Conservation (phyloP, 257 asterid genomes). For the Gentiana straminea region DNA sequence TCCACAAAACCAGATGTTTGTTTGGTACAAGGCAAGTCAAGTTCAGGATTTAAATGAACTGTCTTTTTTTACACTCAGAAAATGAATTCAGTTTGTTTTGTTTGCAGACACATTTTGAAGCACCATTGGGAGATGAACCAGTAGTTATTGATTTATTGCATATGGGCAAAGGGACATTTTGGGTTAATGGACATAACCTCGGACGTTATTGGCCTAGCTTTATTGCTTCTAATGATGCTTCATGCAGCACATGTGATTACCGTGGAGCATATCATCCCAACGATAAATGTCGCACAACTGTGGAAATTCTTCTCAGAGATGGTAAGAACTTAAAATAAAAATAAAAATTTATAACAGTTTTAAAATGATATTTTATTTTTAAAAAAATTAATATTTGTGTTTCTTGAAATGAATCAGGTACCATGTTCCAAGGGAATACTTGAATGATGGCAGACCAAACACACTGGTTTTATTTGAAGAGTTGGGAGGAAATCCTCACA, state of each 20-base stretch:
- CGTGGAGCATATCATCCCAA: conserved; percentile 11
- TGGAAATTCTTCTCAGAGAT: conserved; percentile 27
- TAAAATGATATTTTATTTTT: too few species aligned
- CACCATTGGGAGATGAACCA: conserved; percentile 29
- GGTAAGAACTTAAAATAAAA: conserved; percentile 6
- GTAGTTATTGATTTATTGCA: conserved; percentile 32
- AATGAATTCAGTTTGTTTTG: background rate
- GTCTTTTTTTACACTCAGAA: background rate
- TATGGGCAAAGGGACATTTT: conserved; percentile 32
- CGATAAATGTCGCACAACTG: conserved; percentile 24
- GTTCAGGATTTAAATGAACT: background rate
- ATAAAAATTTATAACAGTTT: too few species aligned
- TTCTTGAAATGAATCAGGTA: conserved; percentile 10
- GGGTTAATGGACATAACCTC: conserved; percentile 33
- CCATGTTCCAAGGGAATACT: conserved; percentile 35
- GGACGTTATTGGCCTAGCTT: conserved; percentile 34
- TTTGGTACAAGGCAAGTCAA: conserved; percentile 31
- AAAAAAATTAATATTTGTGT: too few species aligned
- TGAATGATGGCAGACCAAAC: conserved; percentile 7
- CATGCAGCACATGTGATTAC: conserved; percentile 15
- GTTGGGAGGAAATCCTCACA: conserved; percentile 27
- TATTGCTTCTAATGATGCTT: background rate
- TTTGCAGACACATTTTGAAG: conserved; percentile 20
- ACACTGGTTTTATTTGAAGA: conserved; percentile 32
- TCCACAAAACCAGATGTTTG: conserved; percentile 16